Percentiles rank a stretch among this genome's conserved stretches.
Evolutionary conservation across 352 stramenopile genomes (phyloP).

Genomic region (Globisporangium cystogenes): DNA sequence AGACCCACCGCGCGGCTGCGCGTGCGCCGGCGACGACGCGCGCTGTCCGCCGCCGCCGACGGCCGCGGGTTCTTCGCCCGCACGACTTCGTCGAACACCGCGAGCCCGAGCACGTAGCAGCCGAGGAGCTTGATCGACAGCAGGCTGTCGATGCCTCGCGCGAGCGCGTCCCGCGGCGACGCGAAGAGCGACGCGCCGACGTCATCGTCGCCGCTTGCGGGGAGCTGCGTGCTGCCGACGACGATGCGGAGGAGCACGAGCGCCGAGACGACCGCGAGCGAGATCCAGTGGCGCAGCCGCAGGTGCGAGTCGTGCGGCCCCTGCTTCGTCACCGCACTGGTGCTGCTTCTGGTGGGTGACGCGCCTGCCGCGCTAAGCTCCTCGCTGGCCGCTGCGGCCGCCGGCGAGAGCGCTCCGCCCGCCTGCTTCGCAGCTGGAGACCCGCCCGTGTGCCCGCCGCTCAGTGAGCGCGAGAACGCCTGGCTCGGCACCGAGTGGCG

Average conservation of each 20-base stretch:
- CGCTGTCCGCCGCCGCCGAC: neutral
- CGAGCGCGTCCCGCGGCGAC: slow-evolving; percentile 3
- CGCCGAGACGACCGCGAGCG: slow-evolving; percentile 20
- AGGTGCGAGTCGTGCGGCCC: slow-evolving; percentile 33
- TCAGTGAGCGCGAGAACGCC: slow-evolving; percentile 2
- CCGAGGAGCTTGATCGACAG: slow-evolving; percentile 45
- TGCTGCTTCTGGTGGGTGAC: too few species aligned
- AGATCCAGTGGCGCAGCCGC: slow-evolving; percentile 47
- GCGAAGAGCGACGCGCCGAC: neutral
- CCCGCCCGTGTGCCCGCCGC: neutral
- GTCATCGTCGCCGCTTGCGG: neutral
- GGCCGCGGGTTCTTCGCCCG: slow-evolving; percentile 13
- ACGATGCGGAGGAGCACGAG: slow-evolving; percentile 35
- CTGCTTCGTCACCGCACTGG: neutral
- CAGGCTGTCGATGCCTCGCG: slow-evolving; percentile 34
- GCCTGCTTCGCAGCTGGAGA: neutral
- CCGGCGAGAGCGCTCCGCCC: neutral
- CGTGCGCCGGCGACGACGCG: slow-evolving; percentile 1
- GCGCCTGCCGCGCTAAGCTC: neutral
- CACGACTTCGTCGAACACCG: slow-evolving; percentile 46
- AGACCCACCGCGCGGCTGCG: neutral
- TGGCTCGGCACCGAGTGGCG: slow-evolving; percentile 14
- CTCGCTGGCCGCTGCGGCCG: neutral
- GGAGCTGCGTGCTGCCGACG: neutral
- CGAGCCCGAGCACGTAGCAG: slow-evolving; percentile 40